Percentiles rank a stretch among this genome's conserved stretches.
Conservation (phyloP, 2,329 filamentous ascomycete species). For the Aspergillus udagawae region DNA sequence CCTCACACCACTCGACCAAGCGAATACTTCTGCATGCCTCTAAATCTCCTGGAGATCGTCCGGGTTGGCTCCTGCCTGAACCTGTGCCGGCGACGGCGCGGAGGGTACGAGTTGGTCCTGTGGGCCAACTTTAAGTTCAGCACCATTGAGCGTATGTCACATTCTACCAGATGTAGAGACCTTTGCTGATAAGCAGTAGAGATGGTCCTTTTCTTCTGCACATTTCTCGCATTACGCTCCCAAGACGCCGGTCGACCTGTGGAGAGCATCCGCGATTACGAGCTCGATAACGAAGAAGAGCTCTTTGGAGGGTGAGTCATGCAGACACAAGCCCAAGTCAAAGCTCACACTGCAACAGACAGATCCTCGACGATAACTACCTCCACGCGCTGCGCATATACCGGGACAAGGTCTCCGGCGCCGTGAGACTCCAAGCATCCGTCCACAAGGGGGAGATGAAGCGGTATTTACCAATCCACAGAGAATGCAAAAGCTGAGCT, state of each 20-base stretch:
- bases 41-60: conserved; percentile 44
- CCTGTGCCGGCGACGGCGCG: conserved; percentile 33
- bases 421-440: conserved; percentile 55
- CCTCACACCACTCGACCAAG: conserved; percentile 37
- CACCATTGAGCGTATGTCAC: conserved; percentile 49
- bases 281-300: conserved; percentile 46
- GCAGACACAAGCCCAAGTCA: rapidly evolving
- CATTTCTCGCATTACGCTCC: conserved; percentile 54
- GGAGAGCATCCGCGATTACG: conserved; percentile 45
- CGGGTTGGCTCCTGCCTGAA: conserved; percentile 37
- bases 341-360: conserved; percentile 30
- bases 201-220: conserved; percentile 56
- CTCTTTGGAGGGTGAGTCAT: conserved; percentile 47
- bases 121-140: conserved; percentile 55
- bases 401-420: conserved; percentile 48
- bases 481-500: neutral
- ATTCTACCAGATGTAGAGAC: neutral
- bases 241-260: conserved; percentile 47
- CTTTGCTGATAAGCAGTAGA: conserved; percentile 28
- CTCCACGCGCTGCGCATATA: conserved; percentile 54
- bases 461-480: conserved; percentile 29
- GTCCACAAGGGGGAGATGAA: conserved; percentile 50
- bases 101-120: conserved; percentile 41
- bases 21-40: conserved; percentile 48
- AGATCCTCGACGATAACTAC: conserved; percentile 50